These are phyloP conservation scores for Wallacemonas sp. DNA, from an alignment of 208 protist genomes.

Conservation along the genomic window DNA sequence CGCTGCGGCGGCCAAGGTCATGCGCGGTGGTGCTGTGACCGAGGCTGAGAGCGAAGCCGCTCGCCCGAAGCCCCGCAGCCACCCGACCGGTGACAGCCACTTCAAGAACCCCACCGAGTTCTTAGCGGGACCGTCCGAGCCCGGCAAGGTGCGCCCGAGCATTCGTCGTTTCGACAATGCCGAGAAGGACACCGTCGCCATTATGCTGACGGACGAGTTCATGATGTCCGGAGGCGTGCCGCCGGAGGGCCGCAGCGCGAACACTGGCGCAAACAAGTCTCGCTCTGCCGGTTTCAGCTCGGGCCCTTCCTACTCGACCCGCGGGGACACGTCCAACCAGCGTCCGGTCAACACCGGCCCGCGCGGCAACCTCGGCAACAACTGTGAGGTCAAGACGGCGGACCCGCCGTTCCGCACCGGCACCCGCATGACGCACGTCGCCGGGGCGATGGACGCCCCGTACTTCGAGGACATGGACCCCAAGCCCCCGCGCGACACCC, in stretches of 20 bases:
- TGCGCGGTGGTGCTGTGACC: too few species aligned
- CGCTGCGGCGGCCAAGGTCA: slow-evolving; percentile 22
- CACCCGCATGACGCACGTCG: slow-evolving; percentile 26
- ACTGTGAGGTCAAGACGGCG: slow-evolving; percentile 34
- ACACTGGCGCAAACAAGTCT: slow-evolving; percentile 14
- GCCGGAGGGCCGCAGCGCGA: neutral
- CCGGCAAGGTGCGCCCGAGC: slow-evolving; percentile 49
- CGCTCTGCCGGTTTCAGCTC: slow-evolving; percentile 4
- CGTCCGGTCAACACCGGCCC: slow-evolving; percentile 22
- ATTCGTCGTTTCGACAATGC: slow-evolving; percentile 62
- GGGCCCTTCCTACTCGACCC: neutral
- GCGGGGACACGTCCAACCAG: slow-evolving; percentile 3
- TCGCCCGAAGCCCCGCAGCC: slow-evolving; percentile 21
- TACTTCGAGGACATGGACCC: slow-evolving; percentile 64
- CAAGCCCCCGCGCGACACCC: slow-evolving; percentile 30
- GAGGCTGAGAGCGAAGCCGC: neutral
- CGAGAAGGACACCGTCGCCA: slow-evolving; percentile 49
- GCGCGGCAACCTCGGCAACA: slow-evolving; percentile 19
- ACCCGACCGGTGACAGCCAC: slow-evolving; percentile 18
- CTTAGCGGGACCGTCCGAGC: slow-evolving; percentile 55
- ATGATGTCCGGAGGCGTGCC: slow-evolving; percentile 32
- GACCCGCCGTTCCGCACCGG: slow-evolving; percentile 37
- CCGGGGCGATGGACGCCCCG: slow-evolving; percentile 39
- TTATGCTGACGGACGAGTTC: slow-evolving; percentile 75
- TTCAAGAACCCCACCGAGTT: slow-evolving; percentile 63